Percentiles rank a stretch among this genome's conserved stretches.
phyloP scores from a whole-genome alignment of 1,284 basidiomycete species.

The Meripilus lineatus region DNA sequence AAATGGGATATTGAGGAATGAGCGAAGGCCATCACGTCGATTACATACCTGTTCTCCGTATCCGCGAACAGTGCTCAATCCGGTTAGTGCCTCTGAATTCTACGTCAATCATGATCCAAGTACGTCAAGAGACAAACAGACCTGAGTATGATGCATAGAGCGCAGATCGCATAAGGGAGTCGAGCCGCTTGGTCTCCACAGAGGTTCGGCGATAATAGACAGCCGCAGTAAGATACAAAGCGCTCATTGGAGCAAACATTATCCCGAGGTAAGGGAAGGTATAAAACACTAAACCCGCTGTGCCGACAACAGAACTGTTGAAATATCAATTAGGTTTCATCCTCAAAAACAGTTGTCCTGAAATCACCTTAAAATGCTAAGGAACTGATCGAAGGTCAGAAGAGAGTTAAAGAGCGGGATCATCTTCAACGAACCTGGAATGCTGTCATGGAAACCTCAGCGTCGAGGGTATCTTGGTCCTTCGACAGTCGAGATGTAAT shows the following conservation, averaged over 20 bases:
- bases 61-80: constrained; percentile 62
- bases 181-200: constrained; percentile 65
- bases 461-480: constrained; percentile 57
- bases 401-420: background rate
- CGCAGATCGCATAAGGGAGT: constrained; percentile 61
- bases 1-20: background rate
- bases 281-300: constrained; percentile 56
- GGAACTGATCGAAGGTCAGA: background rate
- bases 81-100: constrained; percentile 49
- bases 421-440: constrained; percentile 24
- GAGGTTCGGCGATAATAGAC: constrained; percentile 52
- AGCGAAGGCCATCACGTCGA: background rate
- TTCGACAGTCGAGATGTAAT: constrained; percentile 58
- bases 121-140: constrained; percentile 10
- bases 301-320: constrained; percentile 43
- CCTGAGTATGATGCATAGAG: constrained; percentile 55
- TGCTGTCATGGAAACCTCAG: constrained; percentile 37
- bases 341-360: background rate
- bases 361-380: background rate
- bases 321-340: background rate
- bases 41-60: constrained; percentile 40
- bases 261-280: constrained; percentile 60
- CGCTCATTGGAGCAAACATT: constrained; percentile 47
- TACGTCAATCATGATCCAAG: background rate
- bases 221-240: constrained; percentile 45